Evolutionary conservation across 805 yeast genomes (phyloP).

Genomic region (Henningerozyma blattae): DNA sequence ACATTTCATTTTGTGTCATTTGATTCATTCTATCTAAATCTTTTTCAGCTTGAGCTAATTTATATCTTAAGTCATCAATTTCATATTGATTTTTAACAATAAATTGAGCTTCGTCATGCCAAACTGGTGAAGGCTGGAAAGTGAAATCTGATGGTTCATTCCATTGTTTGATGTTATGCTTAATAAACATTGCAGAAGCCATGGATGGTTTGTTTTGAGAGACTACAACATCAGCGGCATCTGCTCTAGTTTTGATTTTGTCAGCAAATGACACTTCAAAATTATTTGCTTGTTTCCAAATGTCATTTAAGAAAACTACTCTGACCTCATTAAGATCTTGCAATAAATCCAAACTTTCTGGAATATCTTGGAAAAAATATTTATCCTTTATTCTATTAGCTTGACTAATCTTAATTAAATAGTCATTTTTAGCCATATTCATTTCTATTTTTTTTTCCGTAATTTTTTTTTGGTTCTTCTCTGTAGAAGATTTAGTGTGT

Average conservation of each 20-base stretch:
- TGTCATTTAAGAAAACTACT: conserved; percentile 55
- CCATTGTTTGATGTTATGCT: conserved; percentile 74
- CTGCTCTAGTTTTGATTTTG: conserved; percentile 31
- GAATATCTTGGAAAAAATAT: conserved; percentile 83
- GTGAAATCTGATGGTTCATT: conserved; percentile 75
- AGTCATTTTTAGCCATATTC: conserved; percentile 80
- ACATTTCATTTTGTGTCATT: conserved; percentile 20
- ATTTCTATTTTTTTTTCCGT: conserved; percentile 61
- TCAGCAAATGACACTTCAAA: conserved; percentile 48
- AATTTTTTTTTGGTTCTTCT: conserved; percentile 35
- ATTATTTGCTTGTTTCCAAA: conserved; percentile 48
- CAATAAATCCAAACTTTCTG: conserved; percentile 73
- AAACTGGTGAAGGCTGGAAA: conserved; percentile 79
- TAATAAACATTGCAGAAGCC: conserved; percentile 84
- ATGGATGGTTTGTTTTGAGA: conserved; percentile 58
- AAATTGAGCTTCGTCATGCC: conserved; percentile 92
- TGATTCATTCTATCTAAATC: conserved; percentile 19
- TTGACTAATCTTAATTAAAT: conserved; percentile 65
- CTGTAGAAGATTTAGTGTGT: conserved; percentile 47
- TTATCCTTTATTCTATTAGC: conserved; percentile 91
- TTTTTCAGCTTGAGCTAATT: conserved; percentile 32
- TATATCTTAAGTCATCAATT: conserved; percentile 41
- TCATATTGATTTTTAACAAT: conserved; percentile 47
- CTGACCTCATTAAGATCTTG: conserved; percentile 79
- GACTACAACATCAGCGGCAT: conserved; percentile 41